Percentiles rank a stretch among this genome's conserved stretches.
Conservation (phyloP, 768 basidiomycete genomes). For the Pleurotus djamor region DNA sequence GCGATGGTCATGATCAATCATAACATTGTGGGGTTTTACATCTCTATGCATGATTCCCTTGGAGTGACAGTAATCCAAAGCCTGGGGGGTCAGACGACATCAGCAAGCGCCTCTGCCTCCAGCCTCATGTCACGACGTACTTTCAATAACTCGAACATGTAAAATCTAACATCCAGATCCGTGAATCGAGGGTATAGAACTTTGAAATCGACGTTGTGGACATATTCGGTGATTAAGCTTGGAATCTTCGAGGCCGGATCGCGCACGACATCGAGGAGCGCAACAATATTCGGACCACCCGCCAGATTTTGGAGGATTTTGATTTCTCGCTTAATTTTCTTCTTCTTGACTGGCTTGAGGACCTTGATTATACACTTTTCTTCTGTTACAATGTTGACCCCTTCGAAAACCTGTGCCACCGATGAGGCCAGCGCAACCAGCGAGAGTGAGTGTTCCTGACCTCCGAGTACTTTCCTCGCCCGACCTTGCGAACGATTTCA, state of each 20-base stretch:
- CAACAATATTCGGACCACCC: constrained; percentile 93
- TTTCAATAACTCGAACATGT: constrained; percentile 96
- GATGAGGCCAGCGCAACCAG: constrained; percentile 9
- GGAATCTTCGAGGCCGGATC: constrained; percentile 97
- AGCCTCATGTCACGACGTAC: constrained; percentile 26
- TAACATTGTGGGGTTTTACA: constrained; percentile 98
- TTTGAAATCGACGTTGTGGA: constrained; percentile 98
- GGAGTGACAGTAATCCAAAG: constrained; percentile 96
- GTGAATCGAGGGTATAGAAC: constrained; percentile 93
- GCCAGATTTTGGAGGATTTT: constrained; percentile 97
- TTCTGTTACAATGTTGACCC: constrained; percentile 85
- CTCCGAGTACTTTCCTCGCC: constrained; percentile 94
- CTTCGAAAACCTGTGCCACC: constrained; percentile 77
- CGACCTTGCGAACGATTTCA: constrained; percentile 96
- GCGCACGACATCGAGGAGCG: constrained; percentile 91
- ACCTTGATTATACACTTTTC: constrained; percentile 99
- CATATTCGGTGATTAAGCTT: constrained; percentile 95
- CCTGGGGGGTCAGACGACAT: constrained; percentile 40
- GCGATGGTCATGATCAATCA: constrained; percentile 98
- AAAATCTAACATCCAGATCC: constrained; percentile 94
- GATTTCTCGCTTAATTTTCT: constrained; percentile 99
- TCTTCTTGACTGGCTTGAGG: constrained; percentile 98
- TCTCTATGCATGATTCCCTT: constrained; percentile 99
- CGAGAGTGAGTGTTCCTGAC: constrained; percentile 34
- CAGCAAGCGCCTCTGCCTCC: constrained; percentile 7